These are phyloP conservation scores for Parmelia sp. DNA, from an alignment of 495 filamentous ascomycete genomes.

Conservation along the genomic window DNA sequence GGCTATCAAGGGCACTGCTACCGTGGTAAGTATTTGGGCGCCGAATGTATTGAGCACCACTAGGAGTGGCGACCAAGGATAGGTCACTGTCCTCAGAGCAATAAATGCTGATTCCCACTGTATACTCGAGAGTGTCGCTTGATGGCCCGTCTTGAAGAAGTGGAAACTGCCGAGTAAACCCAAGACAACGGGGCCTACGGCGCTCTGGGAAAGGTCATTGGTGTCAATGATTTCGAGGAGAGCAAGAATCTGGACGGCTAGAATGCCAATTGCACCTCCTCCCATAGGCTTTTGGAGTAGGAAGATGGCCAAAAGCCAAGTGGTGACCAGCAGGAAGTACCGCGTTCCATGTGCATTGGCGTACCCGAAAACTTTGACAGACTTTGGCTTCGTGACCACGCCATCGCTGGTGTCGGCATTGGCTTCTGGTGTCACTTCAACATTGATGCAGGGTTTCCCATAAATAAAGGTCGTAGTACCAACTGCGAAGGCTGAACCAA, in stretches of 20 bases:
- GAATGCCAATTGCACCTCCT: constrained; percentile 68
- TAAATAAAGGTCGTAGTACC: constrained; percentile 67
- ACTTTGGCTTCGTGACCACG: constrained; percentile 39
- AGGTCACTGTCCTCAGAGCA: constrained; percentile 70
- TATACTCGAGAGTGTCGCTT: constrained; percentile 78
- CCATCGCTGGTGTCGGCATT: constrained; percentile 32
- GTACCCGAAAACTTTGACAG: constrained; percentile 79
- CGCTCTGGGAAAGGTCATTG: constrained; percentile 58
- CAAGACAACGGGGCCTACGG: constrained; percentile 78
- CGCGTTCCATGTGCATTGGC: constrained; percentile 87
- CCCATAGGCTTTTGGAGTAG: constrained; percentile 95
- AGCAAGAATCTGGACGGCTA: constrained; percentile 78
- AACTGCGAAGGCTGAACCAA: constrained; percentile 59
- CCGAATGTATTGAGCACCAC: constrained; percentile 84
- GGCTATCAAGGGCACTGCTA: constrained; percentile 70
- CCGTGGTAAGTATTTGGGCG: constrained; percentile 73
- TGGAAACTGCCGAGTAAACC: constrained; percentile 82
- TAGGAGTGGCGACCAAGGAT: constrained; percentile 81
- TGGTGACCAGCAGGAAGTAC: constrained; percentile 76
- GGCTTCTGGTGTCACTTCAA: constrained; percentile 36
- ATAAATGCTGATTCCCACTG: constrained; percentile 99
- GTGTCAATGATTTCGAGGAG: constrained; percentile 84
- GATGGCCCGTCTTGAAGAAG: constrained; percentile 98
- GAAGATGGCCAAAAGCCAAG: constrained; percentile 65
- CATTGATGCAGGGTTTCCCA: constrained; percentile 66